A percentile compares a stretch with the other conserved stretches of the same genome.
Conservation (phyloP, 2,329 filamentous ascomycete genomes). For the Rasamsonia emersonii region DNA sequence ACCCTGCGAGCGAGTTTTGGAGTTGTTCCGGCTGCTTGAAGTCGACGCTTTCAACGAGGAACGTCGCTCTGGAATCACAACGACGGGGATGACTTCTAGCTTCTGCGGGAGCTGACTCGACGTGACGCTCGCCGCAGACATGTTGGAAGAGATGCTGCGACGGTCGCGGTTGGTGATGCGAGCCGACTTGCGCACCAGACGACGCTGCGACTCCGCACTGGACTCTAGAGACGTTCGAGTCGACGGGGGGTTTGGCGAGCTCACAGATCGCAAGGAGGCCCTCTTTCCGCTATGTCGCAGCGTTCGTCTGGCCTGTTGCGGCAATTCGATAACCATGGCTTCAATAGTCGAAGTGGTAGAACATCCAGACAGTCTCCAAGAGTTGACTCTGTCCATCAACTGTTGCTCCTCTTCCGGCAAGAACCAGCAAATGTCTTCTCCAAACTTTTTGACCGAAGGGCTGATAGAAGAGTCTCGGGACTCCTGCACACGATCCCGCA, state of each 20-base stretch:
- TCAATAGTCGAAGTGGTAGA: constrained; percentile 49
- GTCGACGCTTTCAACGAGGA: constrained; percentile 36
- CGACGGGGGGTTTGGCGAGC: constrained; percentile 36
- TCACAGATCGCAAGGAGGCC: constrained; percentile 41
- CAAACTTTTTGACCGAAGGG: constrained; percentile 40
- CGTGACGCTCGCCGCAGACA: constrained; percentile 26
- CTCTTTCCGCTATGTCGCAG: constrained; percentile 49
- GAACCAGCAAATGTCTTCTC: constrained; percentile 44
- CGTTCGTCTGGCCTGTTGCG: constrained; percentile 36
- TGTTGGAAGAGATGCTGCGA: constrained; percentile 34
- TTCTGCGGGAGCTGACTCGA: constrained; percentile 21
- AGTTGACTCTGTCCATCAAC: constrained; percentile 19
- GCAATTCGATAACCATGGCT: constrained; percentile 46
- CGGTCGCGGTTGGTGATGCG: constrained; percentile 42
- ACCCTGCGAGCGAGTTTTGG: constrained; percentile 29
- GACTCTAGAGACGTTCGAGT: constrained; percentile 38
- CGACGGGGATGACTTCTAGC: constrained; percentile 37
- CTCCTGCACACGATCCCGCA: constrained; percentile 26
- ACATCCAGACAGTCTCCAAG: constrained; percentile 39
- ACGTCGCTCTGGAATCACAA: constrained; percentile 39
- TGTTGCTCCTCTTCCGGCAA: constrained; percentile 21
- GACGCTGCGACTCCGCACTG: constrained; percentile 37
- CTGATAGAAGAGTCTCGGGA: constrained; percentile 17
- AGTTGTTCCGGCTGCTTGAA: constrained; percentile 28
- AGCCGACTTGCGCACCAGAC: constrained; percentile 42